A percentile compares a stretch with the other conserved stretches of the same genome.
Evolutionary conservation across 805 yeast species (phyloP).

Genomic region (Myxozyma vanderwaltii): DNA sequence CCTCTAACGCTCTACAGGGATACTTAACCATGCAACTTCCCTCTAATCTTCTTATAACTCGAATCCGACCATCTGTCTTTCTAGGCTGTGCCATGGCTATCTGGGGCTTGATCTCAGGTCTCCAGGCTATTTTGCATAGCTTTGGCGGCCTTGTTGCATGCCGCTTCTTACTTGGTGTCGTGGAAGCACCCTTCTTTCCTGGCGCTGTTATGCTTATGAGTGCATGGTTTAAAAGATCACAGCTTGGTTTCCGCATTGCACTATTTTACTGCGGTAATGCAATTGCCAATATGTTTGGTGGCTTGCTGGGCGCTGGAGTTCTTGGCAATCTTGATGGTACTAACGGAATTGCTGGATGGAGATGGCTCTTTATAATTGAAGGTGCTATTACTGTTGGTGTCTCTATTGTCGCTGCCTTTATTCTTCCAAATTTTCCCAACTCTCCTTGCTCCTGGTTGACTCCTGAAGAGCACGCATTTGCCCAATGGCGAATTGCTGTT

Average conservation of each 20-base stretch:
- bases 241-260: constrained; percentile 46
- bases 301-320: constrained; percentile 54
- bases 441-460: constrained; percentile 31
- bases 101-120: constrained; percentile 44
- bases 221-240: constrained; percentile 46
- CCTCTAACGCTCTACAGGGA: constrained; percentile 25
- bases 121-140: constrained; percentile 39
- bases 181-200: constrained; percentile 48
- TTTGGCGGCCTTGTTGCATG: constrained; percentile 47
- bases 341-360: constrained; percentile 51
- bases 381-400: constrained; percentile 46
- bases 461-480: constrained; percentile 33
- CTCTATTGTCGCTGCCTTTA: constrained; percentile 39
- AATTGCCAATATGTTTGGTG: constrained; percentile 55
- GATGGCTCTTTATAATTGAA: constrained; percentile 56
- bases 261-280: constrained; percentile 51
- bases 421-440: constrained; percentile 53
- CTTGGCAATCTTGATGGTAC: constrained; percentile 46
- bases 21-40: constrained; percentile 35
- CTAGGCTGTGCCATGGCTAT: constrained; percentile 46
- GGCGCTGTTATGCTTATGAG: constrained; percentile 45
- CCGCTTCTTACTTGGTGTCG: constrained; percentile 44
- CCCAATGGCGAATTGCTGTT: constrained; percentile 33
- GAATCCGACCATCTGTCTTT: constrained; percentile 43
- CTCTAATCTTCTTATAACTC: constrained; percentile 33